Evolutionary conservation across 768 basidiomycete genomes (phyloP).

Genomic region (Phaffia australis): DNA sequence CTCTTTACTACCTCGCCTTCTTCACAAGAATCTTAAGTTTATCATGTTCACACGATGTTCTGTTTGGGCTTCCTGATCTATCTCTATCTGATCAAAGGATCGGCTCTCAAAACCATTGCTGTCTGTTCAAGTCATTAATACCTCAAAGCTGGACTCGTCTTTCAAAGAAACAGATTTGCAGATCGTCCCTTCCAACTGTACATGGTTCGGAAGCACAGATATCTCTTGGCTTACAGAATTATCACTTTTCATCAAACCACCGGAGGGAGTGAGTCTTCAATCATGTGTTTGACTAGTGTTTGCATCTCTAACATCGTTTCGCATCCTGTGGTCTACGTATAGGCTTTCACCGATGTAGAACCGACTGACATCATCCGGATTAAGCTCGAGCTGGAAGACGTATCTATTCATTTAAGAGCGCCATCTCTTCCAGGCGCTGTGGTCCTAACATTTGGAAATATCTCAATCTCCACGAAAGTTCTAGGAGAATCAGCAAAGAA

Average conservation of each 20-base stretch:
- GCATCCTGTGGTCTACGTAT: constrained; percentile 22
- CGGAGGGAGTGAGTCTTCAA: constrained; percentile 61
- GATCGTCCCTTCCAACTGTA: constrained; percentile 54
- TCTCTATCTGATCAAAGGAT: not conserved
- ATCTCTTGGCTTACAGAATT: constrained; percentile 55
- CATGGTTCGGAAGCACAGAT: constrained; percentile 53
- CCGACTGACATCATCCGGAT: constrained; percentile 76
- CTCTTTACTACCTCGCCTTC: not conserved
- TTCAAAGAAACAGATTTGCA: constrained; percentile 71
- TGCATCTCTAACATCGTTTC: not conserved
- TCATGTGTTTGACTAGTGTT: not conserved
- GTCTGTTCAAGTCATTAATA: constrained; percentile 53
- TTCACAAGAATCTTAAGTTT: not conserved
- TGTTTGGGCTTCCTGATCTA: too few relatives aligned
- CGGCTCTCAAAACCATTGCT: constrained; percentile 27
- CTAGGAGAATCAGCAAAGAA: constrained; percentile 55
- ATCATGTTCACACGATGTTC: too few relatives aligned
- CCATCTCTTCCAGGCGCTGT: constrained; percentile 48
- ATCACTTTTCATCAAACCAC: constrained; percentile 58
- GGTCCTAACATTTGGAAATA: constrained; percentile 53
- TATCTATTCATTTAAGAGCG: constrained; percentile 53
- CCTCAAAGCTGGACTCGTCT: constrained; percentile 49
- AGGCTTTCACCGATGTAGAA: constrained; percentile 86
- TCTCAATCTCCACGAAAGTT: constrained; percentile 62
- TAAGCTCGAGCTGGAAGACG: constrained; percentile 53